Percentiles rank a stretch among this genome's conserved stretches.
Conservation (phyloP, 768 basidiomycete species). For the Lactifluus subvellereus region DNA sequence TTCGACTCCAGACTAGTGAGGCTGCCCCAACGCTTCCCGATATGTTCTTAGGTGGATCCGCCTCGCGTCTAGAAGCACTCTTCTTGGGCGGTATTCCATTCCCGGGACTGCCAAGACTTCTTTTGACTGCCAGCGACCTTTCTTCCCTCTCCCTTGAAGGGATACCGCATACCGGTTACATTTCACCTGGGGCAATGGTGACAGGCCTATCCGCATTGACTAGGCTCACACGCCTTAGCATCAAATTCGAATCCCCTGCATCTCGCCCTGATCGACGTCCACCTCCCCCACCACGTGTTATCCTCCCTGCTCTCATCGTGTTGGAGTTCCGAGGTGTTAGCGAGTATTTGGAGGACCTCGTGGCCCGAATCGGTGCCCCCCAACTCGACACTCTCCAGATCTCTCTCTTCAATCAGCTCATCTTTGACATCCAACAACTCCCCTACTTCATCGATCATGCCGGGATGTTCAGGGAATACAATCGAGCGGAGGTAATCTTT, state of each 20-base stretch:
- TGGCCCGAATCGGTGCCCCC: slow-evolving; percentile 2
- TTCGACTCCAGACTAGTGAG: background rate
- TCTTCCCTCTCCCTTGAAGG: background rate
- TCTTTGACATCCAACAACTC: background rate
- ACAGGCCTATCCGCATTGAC: background rate
- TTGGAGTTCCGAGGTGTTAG: background rate
- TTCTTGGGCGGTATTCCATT: background rate
- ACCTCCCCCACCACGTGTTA: background rate
- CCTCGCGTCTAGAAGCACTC: background rate
- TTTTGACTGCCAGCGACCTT: background rate
- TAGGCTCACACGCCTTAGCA: background rate
- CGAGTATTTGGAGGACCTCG: slow-evolving; percentile 6
- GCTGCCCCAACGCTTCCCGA: background rate
- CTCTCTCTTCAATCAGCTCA: background rate
- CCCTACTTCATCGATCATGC: background rate
- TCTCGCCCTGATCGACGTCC: background rate
- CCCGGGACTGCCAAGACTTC: background rate
- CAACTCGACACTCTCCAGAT: background rate
- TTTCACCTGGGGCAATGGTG: slow-evolving; percentile 1
- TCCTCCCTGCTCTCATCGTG: background rate
- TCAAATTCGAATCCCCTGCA: background rate
- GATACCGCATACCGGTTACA: background rate
- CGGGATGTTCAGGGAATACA: background rate
- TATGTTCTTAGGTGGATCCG: background rate
- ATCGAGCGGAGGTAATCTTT: background rate